Base-by-base conservation (phyloP, 208 protist genomes). In the Crithidia sp. region DNA sequence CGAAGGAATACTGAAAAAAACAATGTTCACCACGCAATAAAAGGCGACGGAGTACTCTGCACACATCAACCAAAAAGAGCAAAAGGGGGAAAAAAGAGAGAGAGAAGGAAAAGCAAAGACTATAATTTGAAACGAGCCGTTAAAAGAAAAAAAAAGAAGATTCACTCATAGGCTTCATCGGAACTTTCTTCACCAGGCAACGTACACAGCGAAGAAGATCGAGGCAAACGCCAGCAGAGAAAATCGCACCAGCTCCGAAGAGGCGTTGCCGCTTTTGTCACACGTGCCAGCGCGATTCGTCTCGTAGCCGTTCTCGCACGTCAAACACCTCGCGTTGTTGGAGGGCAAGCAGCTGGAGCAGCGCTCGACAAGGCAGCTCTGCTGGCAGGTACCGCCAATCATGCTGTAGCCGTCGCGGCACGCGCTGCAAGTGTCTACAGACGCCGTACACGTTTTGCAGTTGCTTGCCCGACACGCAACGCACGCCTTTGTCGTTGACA, bases 1-100 rank as follows among this genome's bases (percentile, higher is more conserved):
- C 28, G 28, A 28, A 28, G 28, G 28, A 28, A 28, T 28, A 28
- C 28, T 28, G 28, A 28, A 28, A 28, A 28, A 28, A 28, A 28
- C 28, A 28, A 28, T 28, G 28, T 28, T 28, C 28, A 28, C 28
- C 28, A 28, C 28, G 28, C 28, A 28, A 28, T 28, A 28, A 28
- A 28, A 28, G 28, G 28, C 28, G 28, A 28, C 28, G 28, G 28
- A 1, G 1, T 59, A 39, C 2, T 40, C 36, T 14, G 7, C 36
- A 16, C 17, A 40, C 44, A 59, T 39, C 40, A 59, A 63, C 12
- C 7, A 63, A 71, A 59, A 63, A 64, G 47, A 59, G 61, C 5
- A 67, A 67, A 41, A 75, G 40, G 54, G 3, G 28, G 52, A 67
- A 45, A 75, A 28, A 28, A 28, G 1, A 28, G 16, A 28, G 10